Base-by-base conservation (phyloP, 352 stramenopile genomes). In the Thalassiosira livingstoniorum region DNA sequence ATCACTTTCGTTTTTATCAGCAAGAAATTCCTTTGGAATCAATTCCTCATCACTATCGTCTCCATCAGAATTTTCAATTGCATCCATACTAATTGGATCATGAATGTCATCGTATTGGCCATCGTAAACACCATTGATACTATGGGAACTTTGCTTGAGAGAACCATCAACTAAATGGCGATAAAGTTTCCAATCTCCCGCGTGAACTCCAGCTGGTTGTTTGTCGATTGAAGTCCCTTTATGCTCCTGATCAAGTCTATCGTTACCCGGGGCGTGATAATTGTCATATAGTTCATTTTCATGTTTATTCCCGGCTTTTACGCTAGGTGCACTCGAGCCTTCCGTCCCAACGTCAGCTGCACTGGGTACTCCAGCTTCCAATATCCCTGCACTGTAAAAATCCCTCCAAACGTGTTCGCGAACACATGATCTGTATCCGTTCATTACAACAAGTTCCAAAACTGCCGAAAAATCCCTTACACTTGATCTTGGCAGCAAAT, bases 401-500 rank as follows among this genome's bases (percentile, higher is more conserved):
- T 67, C 63, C 39, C 31, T 74, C 45, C 21, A 74, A 37, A 54
- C 42, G 58, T 7, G 32, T 21, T 82, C 74, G 25, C 74, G 63
- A 63, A 47, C 53, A 43, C 39, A 61, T 29, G 64, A 53, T 47
- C 37, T 25, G 47, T 61, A 60, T 27, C 74, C 74, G 62, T 60
- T 65, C 15, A 76, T 31, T n/a, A 82, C 11, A 57, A 82, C 37
- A 63, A 76, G 64, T 27, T 82, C 74, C 15, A 82, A 25, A n/a
- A 43, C 25, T 5, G 37, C 27, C 32, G 74, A 69, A 34, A 82
- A 58, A 11, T 82, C 74, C 29, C 62, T 75, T 2, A 75, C 34
- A 32, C 39, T 74, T 1, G 25, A 65, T 18, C 45, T 42, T 42
- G 57, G 57, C 29, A 65, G n/a, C n/a, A n/a, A n/a, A n/a, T n/a